Evolutionary conservation across 108 stramenopile species (phyloP), one percentile per base, ranked within the genome.

Genomic region (Parietichytrium sp.): DNA sequence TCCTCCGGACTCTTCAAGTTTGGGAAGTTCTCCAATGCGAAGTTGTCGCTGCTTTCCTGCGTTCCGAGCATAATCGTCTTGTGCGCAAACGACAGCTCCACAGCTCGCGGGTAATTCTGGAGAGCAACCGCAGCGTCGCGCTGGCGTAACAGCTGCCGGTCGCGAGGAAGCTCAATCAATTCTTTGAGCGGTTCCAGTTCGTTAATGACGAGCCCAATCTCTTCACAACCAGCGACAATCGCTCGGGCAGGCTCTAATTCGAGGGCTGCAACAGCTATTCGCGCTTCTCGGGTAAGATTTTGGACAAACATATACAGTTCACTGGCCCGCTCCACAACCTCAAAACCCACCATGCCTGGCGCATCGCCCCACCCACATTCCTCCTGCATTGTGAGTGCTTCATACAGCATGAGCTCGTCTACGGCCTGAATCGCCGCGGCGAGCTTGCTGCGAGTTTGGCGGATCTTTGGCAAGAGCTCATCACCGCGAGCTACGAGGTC

Each of bases 81-180:
- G 61, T 72, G 61, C 6, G 61, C 61, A 10, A 38, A 45, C 33
- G 61, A 72, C 16, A 27, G 20, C 42, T 33, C 61, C 33, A 72
- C 61, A 0, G 61, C 61, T 13, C 61, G 61, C 6, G 38, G 61
- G 61, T 72, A 72, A n/a, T 72, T 72, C 20, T 72, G 61, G 38
- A 72, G 45, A 7, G 61, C 61, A n/a, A 72, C 61, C 2, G 61
- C 61, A 72, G 61, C 61, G 42, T 72, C 61, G 10, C 61, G 61
- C 61, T 72, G 61, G 13, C 61, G 61, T 6, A 72, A 42, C 29
- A 72, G 61, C 33, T 72, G 61, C 33, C 61, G 29, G 61, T 72
- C 61, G 15, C 61, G 61, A 16, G 61, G 61, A 6, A 72, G 61
- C 1, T 45, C 61, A 6, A 72, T n/a, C 36, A 72, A 72, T 42